Percentiles rank a stretch among this genome's conserved stretches.
phyloP scores from a whole-genome alignment of 371 early-diverging fungal genomes.

The Mortierella sp. region DNA sequence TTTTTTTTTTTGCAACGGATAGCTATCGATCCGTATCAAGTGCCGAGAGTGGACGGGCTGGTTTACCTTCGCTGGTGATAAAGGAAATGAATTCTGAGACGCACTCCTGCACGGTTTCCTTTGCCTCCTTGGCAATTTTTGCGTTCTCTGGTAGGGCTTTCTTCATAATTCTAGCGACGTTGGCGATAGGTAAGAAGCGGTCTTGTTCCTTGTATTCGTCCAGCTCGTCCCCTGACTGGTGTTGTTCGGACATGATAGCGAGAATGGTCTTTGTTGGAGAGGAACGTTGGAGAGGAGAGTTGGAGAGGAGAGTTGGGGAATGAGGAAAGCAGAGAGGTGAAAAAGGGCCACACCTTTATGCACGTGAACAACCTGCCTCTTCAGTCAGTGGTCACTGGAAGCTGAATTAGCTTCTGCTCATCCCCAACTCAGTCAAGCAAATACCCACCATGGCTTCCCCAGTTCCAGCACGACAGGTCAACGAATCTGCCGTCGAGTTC shows the following conservation, averaged over 20 bases:
- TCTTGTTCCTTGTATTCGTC: conserved; percentile 93
- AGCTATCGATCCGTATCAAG: no score
- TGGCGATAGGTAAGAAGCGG: conserved; percentile 93
- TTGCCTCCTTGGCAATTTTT: conserved; percentile 99
- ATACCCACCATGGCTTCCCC: no score
- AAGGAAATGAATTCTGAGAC: conserved; percentile 99
- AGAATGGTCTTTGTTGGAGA: background rate
- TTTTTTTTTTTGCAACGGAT: no score
- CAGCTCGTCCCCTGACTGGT: conserved; percentile 51
- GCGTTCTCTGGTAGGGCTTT: no score
- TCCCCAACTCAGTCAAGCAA: no score
- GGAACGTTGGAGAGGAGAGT: no score
- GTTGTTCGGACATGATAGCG: conserved; percentile 45
- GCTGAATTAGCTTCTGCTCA: no score
- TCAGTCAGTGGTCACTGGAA: no score
- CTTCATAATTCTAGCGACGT: no score
- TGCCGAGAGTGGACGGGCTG: no score
- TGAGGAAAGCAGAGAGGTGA: background rate
- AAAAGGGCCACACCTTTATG: no score
- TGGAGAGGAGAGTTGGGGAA: background rate
- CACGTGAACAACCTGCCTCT: no score
- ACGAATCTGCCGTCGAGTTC: conserved; percentile 76
- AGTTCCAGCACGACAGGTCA: conserved; percentile 61
- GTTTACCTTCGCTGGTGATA: conserved; percentile 95
- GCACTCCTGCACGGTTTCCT: conserved; percentile 98